Conservation (phyloP, 306 rosid species). For the Fragaria nilgerrensis region DNA sequence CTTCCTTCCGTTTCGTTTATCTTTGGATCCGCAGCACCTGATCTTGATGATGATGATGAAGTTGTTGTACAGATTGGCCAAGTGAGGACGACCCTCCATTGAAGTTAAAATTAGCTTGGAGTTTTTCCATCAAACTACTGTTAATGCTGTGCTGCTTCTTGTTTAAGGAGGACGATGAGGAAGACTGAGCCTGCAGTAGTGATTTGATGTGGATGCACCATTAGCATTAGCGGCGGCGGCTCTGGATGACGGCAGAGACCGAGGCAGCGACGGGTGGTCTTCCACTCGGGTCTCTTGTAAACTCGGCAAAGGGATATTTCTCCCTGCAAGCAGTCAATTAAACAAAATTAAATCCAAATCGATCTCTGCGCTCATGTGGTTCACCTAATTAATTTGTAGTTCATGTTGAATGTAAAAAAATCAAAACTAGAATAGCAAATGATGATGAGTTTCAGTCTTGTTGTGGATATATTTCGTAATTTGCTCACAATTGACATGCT, state of each 20-base stretch:
- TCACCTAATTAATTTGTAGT: background rate
- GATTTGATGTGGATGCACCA: constrained; percentile 50
- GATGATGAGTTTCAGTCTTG: background rate
- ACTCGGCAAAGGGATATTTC: constrained; percentile 96
- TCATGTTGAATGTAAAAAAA: background rate
- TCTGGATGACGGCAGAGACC: constrained; percentile 53
- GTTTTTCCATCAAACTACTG: constrained; percentile 33
- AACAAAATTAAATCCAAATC: constrained; percentile 1
- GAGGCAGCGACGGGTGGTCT: constrained; percentile 90
- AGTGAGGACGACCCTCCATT: constrained; percentile 1
- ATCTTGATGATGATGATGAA: constrained; percentile 6
- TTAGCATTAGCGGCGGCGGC: background rate
- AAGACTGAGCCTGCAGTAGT: constrained; percentile 17
- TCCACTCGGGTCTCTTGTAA: constrained; percentile 93
- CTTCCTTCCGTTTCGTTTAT: constrained; percentile 46
- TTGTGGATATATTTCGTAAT: background rate
- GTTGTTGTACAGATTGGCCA: constrained; percentile 22
- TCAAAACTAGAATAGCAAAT: background rate
- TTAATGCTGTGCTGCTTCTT: constrained; percentile 27
- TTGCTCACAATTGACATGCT: background rate
- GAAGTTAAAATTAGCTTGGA: constrained; percentile 35
- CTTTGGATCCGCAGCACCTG: constrained; percentile 27
- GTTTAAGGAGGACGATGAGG: constrained; percentile 16
- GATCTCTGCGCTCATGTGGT: background rate
- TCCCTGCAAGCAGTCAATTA: constrained; percentile 37